phyloP scores from a whole-genome alignment of 2,329 filamentous ascomycete genomes.

The Tolypocladium endophyticum region DNA sequence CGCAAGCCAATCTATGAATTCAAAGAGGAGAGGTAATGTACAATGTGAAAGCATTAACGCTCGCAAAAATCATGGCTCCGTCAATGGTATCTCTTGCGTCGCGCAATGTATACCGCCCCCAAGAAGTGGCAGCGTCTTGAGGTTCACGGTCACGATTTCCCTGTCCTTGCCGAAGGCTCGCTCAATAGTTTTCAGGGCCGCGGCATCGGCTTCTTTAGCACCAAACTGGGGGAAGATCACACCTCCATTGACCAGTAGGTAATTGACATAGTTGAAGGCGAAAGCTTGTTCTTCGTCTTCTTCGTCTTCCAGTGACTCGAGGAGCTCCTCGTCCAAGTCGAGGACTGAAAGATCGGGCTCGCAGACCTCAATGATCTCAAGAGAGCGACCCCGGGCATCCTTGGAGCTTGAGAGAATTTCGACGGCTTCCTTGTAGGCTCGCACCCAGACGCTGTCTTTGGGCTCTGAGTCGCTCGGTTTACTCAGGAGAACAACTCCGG shows the following conservation, averaged over 20 bases:
- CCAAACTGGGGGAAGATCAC: constrained; percentile 18
- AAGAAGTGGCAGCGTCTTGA: constrained; percentile 8
- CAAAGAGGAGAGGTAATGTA: neutral
- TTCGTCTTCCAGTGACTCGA: constrained; percentile 1
- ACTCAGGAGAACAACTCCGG: constrained; percentile 12
- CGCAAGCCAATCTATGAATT: neutral
- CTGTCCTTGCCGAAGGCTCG: constrained; percentile 3
- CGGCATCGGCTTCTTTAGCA: constrained; percentile 10
- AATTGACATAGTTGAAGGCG: constrained; percentile 14
- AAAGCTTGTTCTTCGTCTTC: constrained; percentile 1
- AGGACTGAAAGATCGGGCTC: constrained; percentile 9
- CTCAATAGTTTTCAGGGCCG: constrained; percentile 8
- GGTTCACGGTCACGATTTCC: constrained; percentile 8
- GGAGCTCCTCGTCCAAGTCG: neutral
- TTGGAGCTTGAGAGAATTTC: constrained; percentile 6
- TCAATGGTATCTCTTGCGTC: constrained; percentile 13
- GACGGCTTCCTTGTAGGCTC: constrained; percentile 13
- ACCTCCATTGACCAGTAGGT: constrained; percentile 16
- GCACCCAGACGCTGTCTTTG: constrained; percentile 1
- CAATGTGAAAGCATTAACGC: neutral
- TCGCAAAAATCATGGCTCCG: neutral
- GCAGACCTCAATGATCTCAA: constrained; percentile 12
- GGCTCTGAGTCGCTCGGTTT: constrained; percentile 6
- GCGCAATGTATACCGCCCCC: constrained; percentile 18
- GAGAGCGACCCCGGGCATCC: constrained; percentile 10